Percentiles rank a stretch among this genome's conserved stretches.
phyloP scores from a whole-genome alignment of 2,329 filamentous ascomycete genomes.

The Venturia effusa region DNA sequence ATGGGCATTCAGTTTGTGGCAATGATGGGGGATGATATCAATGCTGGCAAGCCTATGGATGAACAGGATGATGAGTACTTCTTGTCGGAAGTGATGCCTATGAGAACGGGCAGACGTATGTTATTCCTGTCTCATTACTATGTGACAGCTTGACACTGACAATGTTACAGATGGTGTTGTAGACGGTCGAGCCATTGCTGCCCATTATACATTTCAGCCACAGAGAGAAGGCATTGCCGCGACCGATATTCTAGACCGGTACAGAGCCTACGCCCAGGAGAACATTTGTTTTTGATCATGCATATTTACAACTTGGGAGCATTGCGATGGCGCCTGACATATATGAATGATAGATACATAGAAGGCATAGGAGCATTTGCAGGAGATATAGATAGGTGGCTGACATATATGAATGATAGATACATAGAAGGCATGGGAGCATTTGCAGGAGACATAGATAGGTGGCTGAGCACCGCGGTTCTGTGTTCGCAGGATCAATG shows the following conservation, averaged over 20 bases:
- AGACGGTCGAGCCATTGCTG: conserved; percentile 43
- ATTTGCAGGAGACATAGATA: background rate
- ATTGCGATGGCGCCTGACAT: background rate
- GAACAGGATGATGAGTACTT: conserved; percentile 38
- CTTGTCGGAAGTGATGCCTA: conserved; percentile 28
- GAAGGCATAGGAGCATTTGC: background rate
- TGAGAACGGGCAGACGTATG: conserved; percentile 27
- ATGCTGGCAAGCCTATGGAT: conserved; percentile 34
- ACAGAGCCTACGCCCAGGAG: conserved; percentile 42
- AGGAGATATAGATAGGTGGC: background rate
- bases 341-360: no score
- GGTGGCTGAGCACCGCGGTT: background rate
- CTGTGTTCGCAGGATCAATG: background rate
- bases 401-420: no score
- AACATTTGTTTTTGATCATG: conserved; percentile 30
- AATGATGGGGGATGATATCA: conserved; percentile 42
- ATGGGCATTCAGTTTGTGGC: conserved; percentile 46
- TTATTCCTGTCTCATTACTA: background rate
- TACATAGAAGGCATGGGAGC: background rate
- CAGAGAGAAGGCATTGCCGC: conserved; percentile 31
- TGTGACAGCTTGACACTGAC: background rate
- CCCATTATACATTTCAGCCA: conserved; percentile 41
- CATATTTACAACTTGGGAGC: background rate
- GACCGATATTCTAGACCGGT: conserved; percentile 45
- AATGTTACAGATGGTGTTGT: conserved; percentile 30